Percentiles rank a stretch among this genome's conserved stretches.
phyloP scores from a whole-genome alignment of 1,284 basidiomycete species.

The Xerocomus minutiporus region DNA sequence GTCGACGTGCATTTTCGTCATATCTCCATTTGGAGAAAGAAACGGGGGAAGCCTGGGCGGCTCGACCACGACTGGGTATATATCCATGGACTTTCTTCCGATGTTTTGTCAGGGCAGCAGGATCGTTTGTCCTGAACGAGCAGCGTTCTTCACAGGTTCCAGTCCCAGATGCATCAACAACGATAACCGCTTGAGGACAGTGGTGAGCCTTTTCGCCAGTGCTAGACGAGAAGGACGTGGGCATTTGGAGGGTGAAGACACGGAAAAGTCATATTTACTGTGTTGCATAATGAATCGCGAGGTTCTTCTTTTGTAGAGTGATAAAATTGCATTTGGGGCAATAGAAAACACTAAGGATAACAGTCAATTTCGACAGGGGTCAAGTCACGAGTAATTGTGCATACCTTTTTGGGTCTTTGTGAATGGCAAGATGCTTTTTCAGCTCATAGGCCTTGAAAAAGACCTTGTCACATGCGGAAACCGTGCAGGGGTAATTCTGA shows the following conservation, averaged over 20 bases:
- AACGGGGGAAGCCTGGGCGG: too few species aligned
- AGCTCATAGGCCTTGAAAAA: slow-evolving; percentile 22
- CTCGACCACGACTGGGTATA: not conserved
- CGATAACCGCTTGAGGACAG: slow-evolving; percentile 19
- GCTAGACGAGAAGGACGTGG: slow-evolving; percentile 6
- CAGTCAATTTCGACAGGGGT: not conserved
- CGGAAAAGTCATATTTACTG: slow-evolving; percentile 17
- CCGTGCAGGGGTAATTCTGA: slow-evolving; percentile 20
- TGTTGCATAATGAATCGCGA: slow-evolving; percentile 18
- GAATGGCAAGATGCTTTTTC: slow-evolving; percentile 22
- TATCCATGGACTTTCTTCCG: slow-evolving; percentile 25
- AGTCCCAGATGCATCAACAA: not conserved
- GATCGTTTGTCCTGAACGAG: slow-evolving; percentile 26
- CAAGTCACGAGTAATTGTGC: not conserved
- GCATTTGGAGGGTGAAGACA: not conserved
- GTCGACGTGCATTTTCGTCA: not conserved
- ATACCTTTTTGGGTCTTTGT: slow-evolving; percentile 18
- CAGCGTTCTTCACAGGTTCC: slow-evolving; percentile 5
- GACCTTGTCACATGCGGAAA: slow-evolving; percentile 8
- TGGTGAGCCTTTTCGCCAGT: slow-evolving; percentile 21
- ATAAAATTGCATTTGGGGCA: slow-evolving; percentile 21
- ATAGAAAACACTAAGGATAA: slow-evolving; percentile 12
- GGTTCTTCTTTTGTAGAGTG: slow-evolving; percentile 25
- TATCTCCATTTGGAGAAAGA: not conserved
- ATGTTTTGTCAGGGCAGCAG: slow-evolving; percentile 28